Conservation (phyloP, 2,329 filamentous ascomycete species). For the Raffaelea ambrosiae region DNA sequence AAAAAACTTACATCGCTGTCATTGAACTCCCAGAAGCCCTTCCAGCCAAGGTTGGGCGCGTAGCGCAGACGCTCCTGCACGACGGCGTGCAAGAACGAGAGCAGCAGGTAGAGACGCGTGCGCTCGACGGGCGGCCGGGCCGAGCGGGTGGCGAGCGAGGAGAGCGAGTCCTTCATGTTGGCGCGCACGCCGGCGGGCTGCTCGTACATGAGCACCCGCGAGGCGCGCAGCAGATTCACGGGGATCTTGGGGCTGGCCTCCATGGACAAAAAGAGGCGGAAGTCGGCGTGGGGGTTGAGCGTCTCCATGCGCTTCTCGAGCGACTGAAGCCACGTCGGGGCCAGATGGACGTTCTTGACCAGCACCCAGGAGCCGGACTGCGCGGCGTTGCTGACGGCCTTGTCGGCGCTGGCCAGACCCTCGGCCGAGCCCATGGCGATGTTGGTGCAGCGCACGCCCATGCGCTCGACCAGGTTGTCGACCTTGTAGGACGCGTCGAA, state of each 20-base stretch:
- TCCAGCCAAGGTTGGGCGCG: slow-evolving; percentile 90
- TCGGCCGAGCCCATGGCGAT: slow-evolving; percentile 99
- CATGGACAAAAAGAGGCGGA: slow-evolving; percentile 96
- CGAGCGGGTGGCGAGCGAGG: slow-evolving; percentile 67
- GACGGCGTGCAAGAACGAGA: slow-evolving; percentile 93
- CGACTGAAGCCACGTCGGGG: slow-evolving; percentile 92
- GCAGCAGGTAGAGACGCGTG: slow-evolving; percentile 76
- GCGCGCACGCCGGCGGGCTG: slow-evolving; percentile 93
- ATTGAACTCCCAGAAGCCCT: slow-evolving; percentile 99
- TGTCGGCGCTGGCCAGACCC: slow-evolving; percentile 84
- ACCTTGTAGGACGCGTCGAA: slow-evolving; percentile 99
- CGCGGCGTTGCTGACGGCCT: slow-evolving; percentile 86
- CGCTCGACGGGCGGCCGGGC: slow-evolving; percentile 83
- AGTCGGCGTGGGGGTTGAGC: slow-evolving; percentile 86
- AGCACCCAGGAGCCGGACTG: slow-evolving; percentile 92
- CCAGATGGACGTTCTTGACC: slow-evolving; percentile 97
- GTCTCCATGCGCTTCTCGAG: slow-evolving; percentile 95
- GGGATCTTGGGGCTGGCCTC: slow-evolving; percentile 95
- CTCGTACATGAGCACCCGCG: slow-evolving; percentile 93
- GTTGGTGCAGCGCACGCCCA: slow-evolving; percentile 77
- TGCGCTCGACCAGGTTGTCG: slow-evolving; percentile 82
- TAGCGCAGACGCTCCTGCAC: slow-evolving; percentile 92
- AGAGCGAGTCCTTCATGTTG: slow-evolving; percentile 97
- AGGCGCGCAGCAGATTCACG: slow-evolving; percentile 87
- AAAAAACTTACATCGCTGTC: slow-evolving; percentile 80